Conservation (phyloP, 306 rosid species). For the Gillenia trifoliata region DNA sequence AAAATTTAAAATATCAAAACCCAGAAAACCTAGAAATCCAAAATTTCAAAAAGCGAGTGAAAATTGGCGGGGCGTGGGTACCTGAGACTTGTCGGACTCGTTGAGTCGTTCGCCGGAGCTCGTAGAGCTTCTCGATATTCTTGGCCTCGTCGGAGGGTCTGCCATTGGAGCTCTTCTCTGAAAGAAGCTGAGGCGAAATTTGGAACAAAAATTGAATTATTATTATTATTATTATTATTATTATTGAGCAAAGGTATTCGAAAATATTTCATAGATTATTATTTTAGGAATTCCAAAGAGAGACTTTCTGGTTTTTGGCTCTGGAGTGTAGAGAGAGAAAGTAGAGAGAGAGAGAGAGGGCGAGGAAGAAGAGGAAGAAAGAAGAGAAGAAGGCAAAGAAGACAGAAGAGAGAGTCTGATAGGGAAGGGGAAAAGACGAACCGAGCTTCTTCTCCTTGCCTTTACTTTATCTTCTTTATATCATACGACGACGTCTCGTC, state of each 20-base stretch:
- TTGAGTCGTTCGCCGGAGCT: slow-evolving; percentile 91
- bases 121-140: slow-evolving; percentile 85
- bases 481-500: not conserved
- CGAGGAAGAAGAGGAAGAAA: not conserved
- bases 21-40: slow-evolving; percentile 27
- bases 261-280: slow-evolving; percentile 7
- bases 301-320: slow-evolving; percentile 7
- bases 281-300: not conserved
- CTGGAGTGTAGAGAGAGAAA: not conserved
- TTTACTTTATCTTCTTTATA: not conserved
- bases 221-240: not conserved
- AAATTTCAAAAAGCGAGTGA: not conserved
- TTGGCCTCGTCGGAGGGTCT: slow-evolving; percentile 63
- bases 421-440: not conserved
- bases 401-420: not conserved
- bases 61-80: slow-evolving; percentile 2
- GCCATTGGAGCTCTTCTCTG: slow-evolving; percentile 37
- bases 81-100: slow-evolving; percentile 92
- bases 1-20: not conserved
- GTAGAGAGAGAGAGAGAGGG: slow-evolving; percentile 1
- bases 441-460: not conserved
- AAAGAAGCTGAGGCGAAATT: slow-evolving; percentile 31
- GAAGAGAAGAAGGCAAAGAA: no score
- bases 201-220: slow-evolving; percentile 34
- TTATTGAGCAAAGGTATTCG: not conserved